Conservation (phyloP, 176 grass and related monocot genomes). For the Dendrocalamus sinicus region DNA sequence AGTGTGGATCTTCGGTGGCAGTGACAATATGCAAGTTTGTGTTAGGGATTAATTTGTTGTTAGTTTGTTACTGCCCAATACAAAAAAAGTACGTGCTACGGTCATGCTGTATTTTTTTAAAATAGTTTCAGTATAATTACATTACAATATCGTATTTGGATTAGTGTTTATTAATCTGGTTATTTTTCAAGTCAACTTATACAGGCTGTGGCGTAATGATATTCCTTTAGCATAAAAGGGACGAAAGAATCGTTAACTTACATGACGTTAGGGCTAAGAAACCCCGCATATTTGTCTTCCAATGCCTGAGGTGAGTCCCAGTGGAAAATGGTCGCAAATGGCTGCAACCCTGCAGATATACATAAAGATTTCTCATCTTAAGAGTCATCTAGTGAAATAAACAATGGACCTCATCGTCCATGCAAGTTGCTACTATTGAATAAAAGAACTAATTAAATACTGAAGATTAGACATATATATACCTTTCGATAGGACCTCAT, state of each 20-base stretch:
- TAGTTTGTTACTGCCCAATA: neutral
- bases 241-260: slow-evolving; percentile 18
- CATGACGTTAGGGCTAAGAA: slow-evolving; percentile 61
- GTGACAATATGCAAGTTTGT: too few species aligned
- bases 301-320: slow-evolving; percentile 71
- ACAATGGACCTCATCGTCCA: neutral
- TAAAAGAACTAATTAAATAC: neutral
- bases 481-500: slow-evolving; percentile 51
- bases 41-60: neutral
- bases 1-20: too few species aligned
- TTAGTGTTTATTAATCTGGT: too few species aligned
- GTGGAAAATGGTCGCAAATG: slow-evolving; percentile 72
- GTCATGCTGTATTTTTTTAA: neutral
- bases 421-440: neutral
- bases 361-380: neutral
- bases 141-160: neutral
- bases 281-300: slow-evolving; percentile 67
- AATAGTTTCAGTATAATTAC: neutral
- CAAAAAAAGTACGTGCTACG: neutral
- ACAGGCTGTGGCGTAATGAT: neutral
- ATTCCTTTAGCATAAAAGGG: neutral
- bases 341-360: slow-evolving; percentile 49
- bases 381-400: neutral
- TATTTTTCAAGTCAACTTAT: neutral
- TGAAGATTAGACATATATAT: neutral